Percentiles rank a stretch among this genome's conserved stretches.
Evolutionary conservation across 805 yeast genomes (phyloP).

Genomic region (Metschnikowia lochheadii): DNA sequence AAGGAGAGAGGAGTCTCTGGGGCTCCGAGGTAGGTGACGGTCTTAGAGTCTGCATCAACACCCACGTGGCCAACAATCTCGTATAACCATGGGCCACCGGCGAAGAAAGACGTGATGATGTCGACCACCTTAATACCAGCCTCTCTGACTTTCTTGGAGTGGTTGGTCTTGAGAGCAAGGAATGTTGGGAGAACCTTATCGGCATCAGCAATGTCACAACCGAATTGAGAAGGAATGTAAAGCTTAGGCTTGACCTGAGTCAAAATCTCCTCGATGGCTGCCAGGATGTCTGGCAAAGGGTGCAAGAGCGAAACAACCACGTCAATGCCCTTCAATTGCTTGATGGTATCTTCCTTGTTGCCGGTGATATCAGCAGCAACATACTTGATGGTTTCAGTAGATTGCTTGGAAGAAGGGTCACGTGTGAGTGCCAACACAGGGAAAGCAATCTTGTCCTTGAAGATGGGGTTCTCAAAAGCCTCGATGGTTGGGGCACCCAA

Average conservation of each 20-base stretch:
- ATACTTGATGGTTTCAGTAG: conserved; percentile 38
- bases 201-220: conserved; percentile 38
- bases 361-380: conserved; percentile 29
- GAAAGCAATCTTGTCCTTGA: conserved; percentile 37
- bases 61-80: conserved; percentile 35
- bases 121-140: conserved; percentile 47
- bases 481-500: conserved; percentile 46
- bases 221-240: conserved; percentile 61
- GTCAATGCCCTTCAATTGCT: conserved; percentile 45
- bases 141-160: conserved; percentile 36
- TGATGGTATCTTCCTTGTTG: conserved; percentile 19
- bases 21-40: conserved; percentile 41
- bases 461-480: conserved; percentile 42
- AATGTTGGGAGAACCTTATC: conserved; percentile 32
- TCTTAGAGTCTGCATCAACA: conserved; percentile 25
- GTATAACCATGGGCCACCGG: conserved; percentile 30
- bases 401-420: conserved; percentile 29
- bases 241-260: conserved; percentile 43
- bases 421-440: conserved; percentile 54
- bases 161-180: conserved; percentile 29
- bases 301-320: conserved; percentile 46
- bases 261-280: conserved; percentile 35
- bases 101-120: conserved; percentile 38
- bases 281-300: conserved; percentile 26
- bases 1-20: conserved; percentile 23